Evolutionary conservation across 495 filamentous ascomycete genomes (phyloP), one percentile per base, ranked within the genome.

Genomic region (Astrocystis sublimbata): DNA sequence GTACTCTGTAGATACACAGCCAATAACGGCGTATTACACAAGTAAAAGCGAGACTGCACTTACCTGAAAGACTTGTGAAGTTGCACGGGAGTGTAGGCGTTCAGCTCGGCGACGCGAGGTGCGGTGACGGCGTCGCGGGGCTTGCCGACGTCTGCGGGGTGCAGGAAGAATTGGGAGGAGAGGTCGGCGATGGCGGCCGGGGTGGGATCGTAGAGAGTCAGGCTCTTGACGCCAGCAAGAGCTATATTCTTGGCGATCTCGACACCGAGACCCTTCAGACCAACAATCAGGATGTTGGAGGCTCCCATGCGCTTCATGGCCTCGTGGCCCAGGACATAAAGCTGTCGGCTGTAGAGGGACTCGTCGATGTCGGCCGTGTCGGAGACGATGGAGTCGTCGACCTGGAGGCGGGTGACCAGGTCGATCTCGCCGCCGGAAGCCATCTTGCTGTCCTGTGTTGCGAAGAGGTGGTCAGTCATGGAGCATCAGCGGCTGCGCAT

Each of bases 231-330:
- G 69, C 96, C 96, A 61, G 96, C 96, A 65, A 99, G 90, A 33
- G 94, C 96, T 72, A 99, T 91, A 67, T 99, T 98, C 82, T 99
- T 99, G 65, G 96, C 93, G 70, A 99, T 96, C 77, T 99, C 96
- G 50, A 97, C 92, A 77, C 96, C 96, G 33, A 99, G 84, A 19
- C 96, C 94, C 73, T 92, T 92, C 66, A 97, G 77, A 55, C 96
- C 96, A 54, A 92, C 90, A 54, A 99, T 85, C 19, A 99, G 89
- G 45, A 99, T 86, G 73, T 98, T 92, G 21, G 96, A 98, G 51
- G 92, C 89, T 73, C 92, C 84, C 96, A 99, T 99, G 58, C 93
- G 90, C 80, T 96, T 98, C 96, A 99, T 99, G 55, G 96, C 96
- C 80, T 99, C 96, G 76, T 98, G 96, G 31, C 96, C 96, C 60